phyloP scores from a whole-genome alignment of 2,329 filamentous ascomycete species.

The Delphinella strobiligena region DNA sequence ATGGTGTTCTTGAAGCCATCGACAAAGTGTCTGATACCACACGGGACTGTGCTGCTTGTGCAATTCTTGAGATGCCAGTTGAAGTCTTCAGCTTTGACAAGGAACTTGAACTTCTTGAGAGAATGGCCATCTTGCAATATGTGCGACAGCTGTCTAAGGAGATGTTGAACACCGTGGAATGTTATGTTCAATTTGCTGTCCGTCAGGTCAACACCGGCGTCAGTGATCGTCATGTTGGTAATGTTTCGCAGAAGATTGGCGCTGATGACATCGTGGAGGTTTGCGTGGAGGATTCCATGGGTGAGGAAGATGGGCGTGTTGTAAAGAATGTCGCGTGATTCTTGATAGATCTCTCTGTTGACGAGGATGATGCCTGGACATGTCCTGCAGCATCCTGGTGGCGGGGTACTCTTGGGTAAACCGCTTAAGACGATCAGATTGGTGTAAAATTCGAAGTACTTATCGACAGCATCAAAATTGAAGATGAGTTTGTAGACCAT shows the following conservation, averaged over 20 bases:
- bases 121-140: slow-evolving; percentile 16
- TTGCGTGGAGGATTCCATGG: slow-evolving; percentile 15
- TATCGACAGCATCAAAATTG: slow-evolving; percentile 10
- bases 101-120: slow-evolving; percentile 17
- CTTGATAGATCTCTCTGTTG: slow-evolving; percentile 22
- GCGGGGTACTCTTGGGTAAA: background rate
- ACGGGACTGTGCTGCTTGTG: slow-evolving; percentile 10
- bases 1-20: slow-evolving; percentile 10
- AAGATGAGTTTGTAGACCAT: slow-evolving; percentile 11
- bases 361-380: slow-evolving; percentile 22
- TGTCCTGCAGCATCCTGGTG: slow-evolving; percentile 8
- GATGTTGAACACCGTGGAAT: slow-evolving; percentile 18
- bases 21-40: slow-evolving; percentile 18
- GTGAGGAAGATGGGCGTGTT: slow-evolving; percentile 17
- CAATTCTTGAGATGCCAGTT: slow-evolving; percentile 16
- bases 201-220: slow-evolving; percentile 5
- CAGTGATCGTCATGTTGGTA: slow-evolving; percentile 10
- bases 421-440: slow-evolving; percentile 7
- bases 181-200: slow-evolving; percentile 9
- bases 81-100: slow-evolving; percentile 13
- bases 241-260: slow-evolving; percentile 15
- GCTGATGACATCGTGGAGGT: slow-evolving; percentile 13
- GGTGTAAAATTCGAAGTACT: slow-evolving; percentile 14
- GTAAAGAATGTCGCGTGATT: slow-evolving; percentile 18
- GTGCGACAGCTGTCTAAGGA: slow-evolving; percentile 14